These are phyloP conservation scores for Patellifolia procumbens DNA, from an alignment of 179 eudicot species.

Conservation along the genomic window DNA sequence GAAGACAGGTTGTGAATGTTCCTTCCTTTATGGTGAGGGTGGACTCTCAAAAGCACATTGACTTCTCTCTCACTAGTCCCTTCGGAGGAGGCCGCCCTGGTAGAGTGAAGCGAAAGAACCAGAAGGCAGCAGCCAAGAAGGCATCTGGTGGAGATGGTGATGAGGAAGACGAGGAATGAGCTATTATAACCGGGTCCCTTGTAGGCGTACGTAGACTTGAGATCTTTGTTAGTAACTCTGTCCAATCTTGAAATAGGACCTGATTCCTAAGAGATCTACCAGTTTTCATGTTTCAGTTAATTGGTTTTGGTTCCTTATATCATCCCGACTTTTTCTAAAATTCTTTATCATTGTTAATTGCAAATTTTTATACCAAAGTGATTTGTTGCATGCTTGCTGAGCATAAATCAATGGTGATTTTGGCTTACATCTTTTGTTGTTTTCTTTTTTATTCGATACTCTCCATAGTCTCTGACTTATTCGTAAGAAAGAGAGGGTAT, in stretches of 20 bases:
- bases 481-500: no score
- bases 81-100: constrained; percentile 82
- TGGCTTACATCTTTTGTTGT: no score
- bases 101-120: constrained; percentile 81
- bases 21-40: constrained; percentile 74
- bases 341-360: no score
- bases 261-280: not conserved
- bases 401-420: no score
- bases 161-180: constrained; percentile 71
- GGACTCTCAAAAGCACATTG: constrained; percentile 79
- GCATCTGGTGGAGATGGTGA: constrained; percentile 72
- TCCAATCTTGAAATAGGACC: constrained; percentile 7
- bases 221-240: constrained; percentile 2
- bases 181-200: not conserved
- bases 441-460: no score
- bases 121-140: constrained; percentile 72
- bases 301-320: not conserved
- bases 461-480: no score
- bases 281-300: not conserved
- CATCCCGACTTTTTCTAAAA: no score
- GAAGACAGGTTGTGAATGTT: constrained; percentile 75
- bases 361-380: no score
- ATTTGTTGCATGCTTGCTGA: no score
- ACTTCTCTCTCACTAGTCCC: constrained; percentile 72
- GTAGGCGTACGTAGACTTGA: not conserved